Percentiles rank a stretch among this genome's conserved stretches.
Conservation (phyloP, 73 alveolate species). For the Paramecium caudatum region DNA sequence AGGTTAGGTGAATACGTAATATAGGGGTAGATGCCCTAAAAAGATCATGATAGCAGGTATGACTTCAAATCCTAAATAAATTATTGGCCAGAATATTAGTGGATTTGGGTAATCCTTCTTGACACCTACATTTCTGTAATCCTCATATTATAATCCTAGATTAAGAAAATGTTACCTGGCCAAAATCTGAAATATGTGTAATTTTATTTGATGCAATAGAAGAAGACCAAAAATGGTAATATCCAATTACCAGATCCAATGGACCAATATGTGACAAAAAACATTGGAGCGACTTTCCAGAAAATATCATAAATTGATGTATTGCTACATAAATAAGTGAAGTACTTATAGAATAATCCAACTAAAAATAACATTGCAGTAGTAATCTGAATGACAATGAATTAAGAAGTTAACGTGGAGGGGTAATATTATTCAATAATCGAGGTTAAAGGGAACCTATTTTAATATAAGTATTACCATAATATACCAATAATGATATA, state of each 20-base stretch:
- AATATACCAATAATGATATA: conserved; percentile 21
- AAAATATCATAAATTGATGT: conserved; percentile 73
- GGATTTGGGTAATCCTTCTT: conserved; percentile 43
- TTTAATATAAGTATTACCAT: conserved; percentile 28
- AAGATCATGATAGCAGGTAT: conserved; percentile 73
- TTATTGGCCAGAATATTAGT: conserved; percentile 59
- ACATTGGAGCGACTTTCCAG: conserved; percentile 72
- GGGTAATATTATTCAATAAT: neutral
- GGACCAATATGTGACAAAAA: conserved; percentile 60
- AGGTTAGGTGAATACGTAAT: conserved; percentile 57
- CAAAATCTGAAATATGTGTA: conserved; percentile 72
- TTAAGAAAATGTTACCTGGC: conserved; percentile 66
- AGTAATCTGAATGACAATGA: neutral
- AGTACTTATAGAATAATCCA: conserved; percentile 22
- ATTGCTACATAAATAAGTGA: conserved; percentile 8
- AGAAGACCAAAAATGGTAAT: neutral
- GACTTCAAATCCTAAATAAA: conserved; percentile 63
- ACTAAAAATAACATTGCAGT: conserved; percentile 15
- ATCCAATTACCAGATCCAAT: neutral
- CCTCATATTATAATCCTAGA: conserved; percentile 70
- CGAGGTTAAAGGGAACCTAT: conserved; percentile 38
- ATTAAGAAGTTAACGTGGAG: neutral
- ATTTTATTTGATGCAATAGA: conserved; percentile 66
- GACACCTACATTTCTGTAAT: conserved; percentile 66
- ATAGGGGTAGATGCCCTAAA: conserved; percentile 73